A percentile compares a stretch with the other conserved stretches of the same genome.
These are phyloP conservation scores for Petunia axillaris DNA, from an alignment of 257 asterid genomes.

Conservation along the genomic window DNA sequence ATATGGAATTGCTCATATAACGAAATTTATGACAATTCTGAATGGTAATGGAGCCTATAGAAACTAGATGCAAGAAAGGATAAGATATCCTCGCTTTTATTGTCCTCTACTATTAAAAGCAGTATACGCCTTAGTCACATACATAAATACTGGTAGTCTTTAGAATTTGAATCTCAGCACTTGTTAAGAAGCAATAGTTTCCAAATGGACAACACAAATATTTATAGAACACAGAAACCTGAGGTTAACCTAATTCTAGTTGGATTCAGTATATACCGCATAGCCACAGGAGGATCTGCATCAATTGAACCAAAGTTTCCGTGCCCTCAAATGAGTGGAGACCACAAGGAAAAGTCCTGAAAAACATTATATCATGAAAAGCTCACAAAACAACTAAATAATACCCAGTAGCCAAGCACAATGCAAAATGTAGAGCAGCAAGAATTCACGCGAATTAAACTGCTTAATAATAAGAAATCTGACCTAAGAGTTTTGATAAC, in stretches of 20 bases:
- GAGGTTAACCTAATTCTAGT: slow-evolving; percentile 64
- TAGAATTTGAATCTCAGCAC: neutral
- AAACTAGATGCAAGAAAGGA: neutral
- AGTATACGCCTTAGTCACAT: neutral
- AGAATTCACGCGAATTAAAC: neutral
- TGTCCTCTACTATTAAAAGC: neutral
- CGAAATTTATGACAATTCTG: neutral
- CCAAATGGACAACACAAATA: neutral
- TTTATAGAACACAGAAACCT: slow-evolving; percentile 18
- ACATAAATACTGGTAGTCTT: neutral
- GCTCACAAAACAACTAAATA: neutral
- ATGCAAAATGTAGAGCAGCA: neutral
- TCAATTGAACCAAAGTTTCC: slow-evolving; percentile 98
- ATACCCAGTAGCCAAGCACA: slow-evolving; percentile 15
- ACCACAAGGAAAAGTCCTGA: slow-evolving; percentile 96
- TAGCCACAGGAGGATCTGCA: slow-evolving; percentile 99
- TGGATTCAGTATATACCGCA: slow-evolving; percentile 96
- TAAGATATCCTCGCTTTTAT: neutral
- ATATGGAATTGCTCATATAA: neutral
- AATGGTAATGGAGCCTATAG: neutral
- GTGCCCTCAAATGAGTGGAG: slow-evolving; percentile 94
- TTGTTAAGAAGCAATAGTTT: slow-evolving; percentile 15
- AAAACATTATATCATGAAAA: neutral
- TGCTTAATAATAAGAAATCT: neutral
- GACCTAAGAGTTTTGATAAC: neutral